Evolutionary conservation across 2,329 filamentous ascomycete species (phyloP), one percentile per base, ranked within the genome.

Genomic region (Monilinia polystroma): DNA sequence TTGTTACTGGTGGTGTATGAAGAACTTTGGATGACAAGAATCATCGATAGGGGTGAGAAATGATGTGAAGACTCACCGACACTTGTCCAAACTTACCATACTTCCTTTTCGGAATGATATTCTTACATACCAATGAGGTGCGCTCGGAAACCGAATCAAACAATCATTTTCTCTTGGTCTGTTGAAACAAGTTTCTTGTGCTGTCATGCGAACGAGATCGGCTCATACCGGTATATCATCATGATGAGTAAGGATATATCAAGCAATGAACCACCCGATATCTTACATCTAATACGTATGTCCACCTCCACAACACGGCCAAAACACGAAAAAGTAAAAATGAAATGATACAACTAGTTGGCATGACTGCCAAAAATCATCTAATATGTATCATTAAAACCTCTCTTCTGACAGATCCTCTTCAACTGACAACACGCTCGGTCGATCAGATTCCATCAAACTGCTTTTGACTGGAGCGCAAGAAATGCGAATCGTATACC

Each of bases 301-400:
- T 23, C 29, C 35, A 60, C 26, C 49, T 52, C 23, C 45, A 26
- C 7, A 18, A 14, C 41, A 8, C 7, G 26, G 11, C 11, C 43
- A 59, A 35, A 51, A 47, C 35, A 43, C 18, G 29, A 57, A 47
- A 64, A 49, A 11, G 18, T 2, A 47, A n/a, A 32, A 32, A 35
- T 60, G 58, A 51, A 51, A 60, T 38, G 58, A 51, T 52, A 52
- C 49, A 23, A 51, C 45, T n/a, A 12, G 10, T 38, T 49, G 29
- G 29, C n/a, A 51, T 47, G 41, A 59, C 29, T 59, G 54, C 52
- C 43, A 32, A 53, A 66, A 35, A 60, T 60, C 55, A 66, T 66
- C 35, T 29, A 43, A 66, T 51, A 51, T 38, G 35, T 59, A 66
- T 66, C 63, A 53, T 53, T 66, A 32, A 52, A 60, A 43, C 23